Evolutionary conservation across 768 basidiomycete genomes (phyloP), one percentile per base, ranked within the genome.

Genomic region (Naganishia friedmannii): DNA sequence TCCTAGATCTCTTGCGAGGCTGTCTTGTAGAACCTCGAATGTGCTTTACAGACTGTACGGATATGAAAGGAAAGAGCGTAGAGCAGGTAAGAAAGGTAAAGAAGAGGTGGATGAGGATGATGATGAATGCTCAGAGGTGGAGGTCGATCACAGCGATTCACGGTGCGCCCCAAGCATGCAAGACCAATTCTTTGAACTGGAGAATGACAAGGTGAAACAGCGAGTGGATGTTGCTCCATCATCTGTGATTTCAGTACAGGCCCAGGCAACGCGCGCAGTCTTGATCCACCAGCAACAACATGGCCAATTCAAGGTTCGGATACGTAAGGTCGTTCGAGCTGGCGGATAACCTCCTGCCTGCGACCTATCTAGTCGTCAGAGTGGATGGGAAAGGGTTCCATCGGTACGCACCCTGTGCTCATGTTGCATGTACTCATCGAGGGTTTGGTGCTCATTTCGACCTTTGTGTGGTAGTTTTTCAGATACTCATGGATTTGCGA

Each of bases 321-420:
- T 95, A 98, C 81, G 96, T 98, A 15, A 87, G 88, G 74, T 85
- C 85, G 42, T 98, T 90, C 78, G 95, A 99, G 80, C 86, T 92
- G 0, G 90, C 92, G 7, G 96, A 99, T 77, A 84, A 87, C 0
- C 83, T 98, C 2, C 83, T 98, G 0, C 94, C 90, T 0, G 88
- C 86, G 10, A 91, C 90, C 2, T 96, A 88, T 80, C 85, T 96
- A 74, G 83, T 98, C 28, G 85, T 93, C 66, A 88, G 96, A 0
- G 79, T 99, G 21, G 96, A 99, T 77, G 96, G 96, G 0, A 91
- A 92, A 74, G 87, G 89, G 0, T 99, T 99, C 77, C 94, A 97
- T 82, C 87, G 89, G 93, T 94, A 72, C 67, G 84, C 75, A 32
- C 28, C 17, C n/a, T n/a, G n/a, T 63, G 45, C 34, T 53, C 10